These are phyloP conservation scores for Stevia rebaudiana DNA, from an alignment of 140 eudicot genomes.

Conservation along the genomic window DNA sequence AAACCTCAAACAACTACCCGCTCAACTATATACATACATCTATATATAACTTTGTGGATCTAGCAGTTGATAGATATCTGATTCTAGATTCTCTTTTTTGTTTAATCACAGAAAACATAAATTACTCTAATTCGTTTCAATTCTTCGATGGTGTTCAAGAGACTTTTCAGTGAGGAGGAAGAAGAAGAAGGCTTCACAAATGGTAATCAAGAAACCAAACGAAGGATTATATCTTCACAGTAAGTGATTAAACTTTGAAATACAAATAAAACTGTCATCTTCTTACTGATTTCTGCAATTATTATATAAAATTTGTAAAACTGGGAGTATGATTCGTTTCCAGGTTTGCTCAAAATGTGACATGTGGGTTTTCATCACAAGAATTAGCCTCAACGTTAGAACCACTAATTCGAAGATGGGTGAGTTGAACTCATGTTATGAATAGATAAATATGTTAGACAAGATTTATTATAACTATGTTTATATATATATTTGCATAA, in stretches of 20 bases:
- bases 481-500: too few species aligned
- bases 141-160: conserved; percentile 42
- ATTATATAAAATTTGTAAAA: not conserved
- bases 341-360: conserved; percentile 27
- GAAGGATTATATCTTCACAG: conserved; percentile 36
- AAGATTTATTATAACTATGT: too few species aligned
- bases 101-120: not conserved
- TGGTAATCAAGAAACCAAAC: conserved; percentile 30
- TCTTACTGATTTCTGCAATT: not conserved
- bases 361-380: conserved; percentile 22
- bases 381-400: conserved; percentile 38
- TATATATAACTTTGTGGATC: conserved; percentile 23
- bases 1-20: conserved; percentile 27
- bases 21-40: not conserved
- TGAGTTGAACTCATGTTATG: conserved; percentile 23
- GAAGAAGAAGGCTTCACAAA: conserved; percentile 34
- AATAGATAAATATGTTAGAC: too few species aligned
- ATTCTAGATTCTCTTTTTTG: too few species aligned
- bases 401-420: conserved; percentile 43
- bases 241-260: conserved; percentile 24
- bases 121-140: not conserved
- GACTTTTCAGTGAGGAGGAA: conserved; percentile 32
- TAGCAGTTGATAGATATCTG: conserved; percentile 13
- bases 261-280: too few species aligned
- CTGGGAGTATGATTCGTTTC: conserved; percentile 6